Base-by-base conservation (phyloP, 768 basidiomycete species). In the Mycena vulgaris region DNA sequence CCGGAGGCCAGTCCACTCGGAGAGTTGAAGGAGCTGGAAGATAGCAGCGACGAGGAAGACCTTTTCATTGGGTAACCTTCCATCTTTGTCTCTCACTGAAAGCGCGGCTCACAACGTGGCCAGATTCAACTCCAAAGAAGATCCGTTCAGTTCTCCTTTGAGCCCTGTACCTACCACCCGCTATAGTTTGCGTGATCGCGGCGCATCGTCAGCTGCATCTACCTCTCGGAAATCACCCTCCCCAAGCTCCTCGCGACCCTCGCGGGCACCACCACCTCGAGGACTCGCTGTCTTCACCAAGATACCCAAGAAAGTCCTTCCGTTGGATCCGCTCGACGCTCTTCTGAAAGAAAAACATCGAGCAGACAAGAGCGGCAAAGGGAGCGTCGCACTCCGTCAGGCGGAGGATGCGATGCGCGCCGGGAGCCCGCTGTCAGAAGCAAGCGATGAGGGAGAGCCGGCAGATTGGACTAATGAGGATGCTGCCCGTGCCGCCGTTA, bases 271-370 rank as follows among this genome's bases (percentile, higher is more conserved):
- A 17, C 68, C 60, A 52, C 31, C 60, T 30, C 59, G 75, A 8
- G 27, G 57, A 30, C 40, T 40, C 17, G 40, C 65, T 17, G 30
- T 45, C 25, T 51, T 42, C 19, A 68, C 64, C 11, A 73, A 75
- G 53, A 58, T n/a, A n/a, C n/a, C n/a, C 66, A 73, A 73, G 61
- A 80, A 79, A 72, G 77, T 69, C 42, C 48, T 67, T 76, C 74
- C 77, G 14, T n/a, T n/a, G 35, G 87, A 90, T 69, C 91, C 92
- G 13, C 81, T 93, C 25, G 85, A 83, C 56, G 84, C 80, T 2
- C 83, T 92, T 33, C 76, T 91, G 42, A 87, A 83, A 70, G 90
- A 91, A 77, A 91, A 89, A 75, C 77, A 75, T 31, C 66, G 71
- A 4, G 80, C 82, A 10, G 82, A 85, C 35, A 80, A 81, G 66